Evolutionary conservation across 805 yeast genomes (phyloP).

Genomic region (Wickerhamiella dianesei): DNA sequence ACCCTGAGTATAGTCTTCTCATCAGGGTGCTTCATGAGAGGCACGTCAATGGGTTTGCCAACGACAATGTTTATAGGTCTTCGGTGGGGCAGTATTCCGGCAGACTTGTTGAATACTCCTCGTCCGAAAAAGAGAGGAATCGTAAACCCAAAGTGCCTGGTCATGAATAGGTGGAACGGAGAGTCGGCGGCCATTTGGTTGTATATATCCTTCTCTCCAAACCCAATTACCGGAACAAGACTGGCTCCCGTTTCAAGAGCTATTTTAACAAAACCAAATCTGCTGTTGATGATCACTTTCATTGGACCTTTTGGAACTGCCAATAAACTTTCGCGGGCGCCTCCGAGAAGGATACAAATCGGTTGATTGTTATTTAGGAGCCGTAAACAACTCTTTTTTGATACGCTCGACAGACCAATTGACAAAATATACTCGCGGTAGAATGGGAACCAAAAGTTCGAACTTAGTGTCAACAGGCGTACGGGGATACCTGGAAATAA

Average conservation of each 20-base stretch:
- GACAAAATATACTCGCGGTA: conserved; percentile 75
- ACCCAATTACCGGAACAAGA: conserved; percentile 77
- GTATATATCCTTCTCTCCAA: conserved; percentile 71
- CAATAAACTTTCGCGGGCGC: conserved; percentile 79
- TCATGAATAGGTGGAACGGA: conserved; percentile 54
- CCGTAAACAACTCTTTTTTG: conserved; percentile 53
- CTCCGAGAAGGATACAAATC: conserved; percentile 86
- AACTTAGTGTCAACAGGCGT: conserved; percentile 64
- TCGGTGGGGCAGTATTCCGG: conserved; percentile 80
- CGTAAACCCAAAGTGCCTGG: conserved; percentile 63
- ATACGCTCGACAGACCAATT: conserved; percentile 75
- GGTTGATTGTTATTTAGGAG: conserved; percentile 54
- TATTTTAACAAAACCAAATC: conserved; percentile 80
- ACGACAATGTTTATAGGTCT: conserved; percentile 57
- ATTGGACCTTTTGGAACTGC: conserved; percentile 36
- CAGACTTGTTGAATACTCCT: conserved; percentile 83
- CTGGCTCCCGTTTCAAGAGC: conserved; percentile 73
- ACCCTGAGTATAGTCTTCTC: conserved; percentile 29
- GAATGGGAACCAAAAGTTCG: conserved; percentile 77
- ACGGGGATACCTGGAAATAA: conserved; percentile 74
- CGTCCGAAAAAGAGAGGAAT: conserved; percentile 85
- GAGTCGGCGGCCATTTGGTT: conserved; percentile 29
- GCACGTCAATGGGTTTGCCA: conserved; percentile 30
- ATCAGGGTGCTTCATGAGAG: conserved; percentile 9
- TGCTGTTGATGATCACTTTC: conserved; percentile 49